Evolutionary conservation across 139 green algal species (phyloP), one percentile per base, ranked within the genome.

Genomic region (Chlorokybus atmophyticus): DNA sequence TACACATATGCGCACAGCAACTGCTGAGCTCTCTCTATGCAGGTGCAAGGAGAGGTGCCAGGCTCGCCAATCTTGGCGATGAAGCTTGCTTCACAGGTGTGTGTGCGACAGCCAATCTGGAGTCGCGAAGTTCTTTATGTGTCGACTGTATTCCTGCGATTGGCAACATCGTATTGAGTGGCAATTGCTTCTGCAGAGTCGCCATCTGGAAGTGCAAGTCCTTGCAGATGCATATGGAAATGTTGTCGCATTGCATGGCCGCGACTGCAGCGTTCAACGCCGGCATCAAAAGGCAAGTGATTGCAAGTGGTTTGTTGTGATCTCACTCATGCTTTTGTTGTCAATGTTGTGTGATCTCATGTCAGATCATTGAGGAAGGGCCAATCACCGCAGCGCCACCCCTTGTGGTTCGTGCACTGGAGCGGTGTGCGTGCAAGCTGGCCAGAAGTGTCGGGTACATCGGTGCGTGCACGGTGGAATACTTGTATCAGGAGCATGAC

Each of bases 121-220:
- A n/a, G n/a, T n/a, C n/a, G n/a, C n/a, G n/a, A n/a, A n/a, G n/a
- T n/a, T n/a, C n/a, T n/a, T n/a, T n/a, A n/a, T n/a, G n/a, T n/a
- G n/a, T n/a, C n/a, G n/a, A n/a, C n/a, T n/a, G n/a, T n/a, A n/a
- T n/a, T n/a, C n/a, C n/a, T n/a, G n/a, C n/a, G n/a, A n/a, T n/a
- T n/a, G n/a, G n/a, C n/a, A n/a, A n/a, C n/a, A n/a, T n/a, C n/a
- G n/a, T n/a, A n/a, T n/a, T n/a, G n/a, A n/a, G n/a, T n/a, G n/a
- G n/a, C n/a, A n/a, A n/a, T n/a, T n/a, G n/a, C n/a, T 7, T 24
- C 32, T 2, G 14, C 63, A 68, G 39, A 79, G 59, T 29, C 73
- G 87, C 6, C 87, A 96, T 69, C 73, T 96, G 57, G 88, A 96
- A 74, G 90, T 97, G 62, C 90, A 97, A 82, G 83, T 97, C 59